Evolutionary conservation across 1,284 basidiomycete genomes (phyloP), one percentile per base, ranked within the genome.

Genomic region (Ceratobasidium sp.): DNA sequence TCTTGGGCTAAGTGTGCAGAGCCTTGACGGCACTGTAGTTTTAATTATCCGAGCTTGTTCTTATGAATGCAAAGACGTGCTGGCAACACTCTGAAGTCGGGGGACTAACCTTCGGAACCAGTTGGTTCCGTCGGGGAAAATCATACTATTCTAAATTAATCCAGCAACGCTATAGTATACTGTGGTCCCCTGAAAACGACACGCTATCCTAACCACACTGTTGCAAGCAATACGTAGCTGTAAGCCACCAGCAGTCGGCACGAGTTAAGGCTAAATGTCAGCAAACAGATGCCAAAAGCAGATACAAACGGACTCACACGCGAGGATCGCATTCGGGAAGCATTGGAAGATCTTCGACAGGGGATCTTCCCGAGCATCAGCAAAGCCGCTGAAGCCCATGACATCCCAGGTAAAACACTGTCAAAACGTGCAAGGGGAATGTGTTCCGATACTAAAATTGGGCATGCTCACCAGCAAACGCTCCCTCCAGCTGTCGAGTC

Each of bases 201-300:
- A 29, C 25, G 25, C 25, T 29, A 29, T 29, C 25, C 25, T 29
- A 29, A 29, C 25, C 25, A 29, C 25, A 29, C 25, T 29, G 25
- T 29, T 29, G 25, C 25, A 29, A 29, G 25, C 25, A 29, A 29
- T 29, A 29, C 25, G 25, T 29, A 29, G 25, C 25, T 29, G 25
- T 29, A 29, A 29, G 25, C 25, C 25, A 29, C 25, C 25, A 29
- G 25, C 25, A 29, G 25, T 29, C 25, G 66, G 17, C 25, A 19
- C 51, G 22, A 17, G 40, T n/a, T 49, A 51, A 67, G n/a, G 37
- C 13, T 9, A 22, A 9, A 51, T 34, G 17, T 67, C 51, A 52
- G 22, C 51, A 52, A 67, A 34, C 43, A 67, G 65, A 67, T 67
- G 65, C 65, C 65, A 22, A 67, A 67, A 67, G 29, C 15, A 25